Base-by-base conservation (phyloP, 2,329 filamentous ascomycete genomes). In the Arachnomyces sp. region DNA sequence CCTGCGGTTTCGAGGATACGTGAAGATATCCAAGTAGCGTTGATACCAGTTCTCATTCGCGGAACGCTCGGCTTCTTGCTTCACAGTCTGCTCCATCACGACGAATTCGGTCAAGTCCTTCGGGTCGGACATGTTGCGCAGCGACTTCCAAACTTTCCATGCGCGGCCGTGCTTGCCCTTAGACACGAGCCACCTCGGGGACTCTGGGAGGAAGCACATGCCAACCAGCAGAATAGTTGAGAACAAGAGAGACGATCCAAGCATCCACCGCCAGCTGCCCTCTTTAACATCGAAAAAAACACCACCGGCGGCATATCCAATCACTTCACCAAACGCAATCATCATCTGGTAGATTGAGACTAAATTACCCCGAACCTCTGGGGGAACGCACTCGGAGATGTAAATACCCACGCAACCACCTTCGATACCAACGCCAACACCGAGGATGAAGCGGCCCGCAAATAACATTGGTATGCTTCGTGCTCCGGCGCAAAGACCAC, bases 311-410 rank as follows among this genome's bases (percentile, higher is more conserved):
- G 78, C 81, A 44, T 85, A 85, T 2, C 82, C 82, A 1, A 86
- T 66, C 2, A 86, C 81, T 50, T 85, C 82, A 18, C 82, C 82
- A 0, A 86, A 69, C 0, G 82, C 82, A 52, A 86, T 86, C 61
- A 82, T 84, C 61, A 85, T 76, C 55, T 86, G 82, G 57, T 85
- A 86, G 0, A 85, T 66, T 0, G 80, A 84, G 1, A 86, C 82
- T 36, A 86, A 62, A 57, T 85, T 85, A 49, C 82, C 82, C 51
- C 82, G 76, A 16, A 83, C 70, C 43, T 69, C 72, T 25, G 76
- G 70, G 50, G 82, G 79, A 32, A 84, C 81, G 51, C 55, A 60
- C 59, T 86, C 82, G 1, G 82, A 81, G 20, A 86, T 81, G 47
- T 86, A 86, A 39, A 85, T 78, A 1, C 81, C 81, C 3, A 85